Conservation (phyloP, 768 basidiomycete species). For the Mycena pura region DNA sequence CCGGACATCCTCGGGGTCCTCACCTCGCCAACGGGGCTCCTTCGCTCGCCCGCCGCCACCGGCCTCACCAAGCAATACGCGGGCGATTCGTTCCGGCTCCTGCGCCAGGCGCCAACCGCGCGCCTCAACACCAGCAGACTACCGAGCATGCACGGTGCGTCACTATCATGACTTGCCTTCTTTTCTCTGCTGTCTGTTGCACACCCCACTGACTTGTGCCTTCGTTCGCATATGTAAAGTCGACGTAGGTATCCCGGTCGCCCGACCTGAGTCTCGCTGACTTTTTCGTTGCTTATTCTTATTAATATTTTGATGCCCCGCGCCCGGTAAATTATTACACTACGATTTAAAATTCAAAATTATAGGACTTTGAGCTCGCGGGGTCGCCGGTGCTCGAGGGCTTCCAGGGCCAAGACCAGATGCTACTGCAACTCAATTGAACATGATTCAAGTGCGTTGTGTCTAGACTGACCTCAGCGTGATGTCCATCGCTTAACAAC, state of each 20-base stretch:
- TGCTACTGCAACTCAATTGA: slow-evolving; percentile 26
- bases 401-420: slow-evolving; percentile 15
- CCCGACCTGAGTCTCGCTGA: slow-evolving; percentile 29
- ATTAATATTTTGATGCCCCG: no score
- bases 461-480: no score
- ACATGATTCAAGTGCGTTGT: neutral
- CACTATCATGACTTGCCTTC: no score
- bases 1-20: slow-evolving; percentile 69
- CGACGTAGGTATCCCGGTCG: slow-evolving; percentile 56
- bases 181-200: neutral
- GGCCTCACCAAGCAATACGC: slow-evolving; percentile 84
- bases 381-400: slow-evolving; percentile 37
- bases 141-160: slow-evolving; percentile 80
- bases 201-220: neutral
- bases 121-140: slow-evolving; percentile 86
- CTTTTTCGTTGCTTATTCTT: slow-evolving; percentile 14
- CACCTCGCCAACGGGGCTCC: slow-evolving; percentile 71
- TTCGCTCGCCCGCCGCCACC: slow-evolving; percentile 75
- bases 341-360: neutral
- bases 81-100: slow-evolving; percentile 82
- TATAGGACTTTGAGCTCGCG: slow-evolving; percentile 45
- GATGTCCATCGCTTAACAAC: no score
- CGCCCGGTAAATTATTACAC: no score
- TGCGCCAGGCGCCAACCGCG: slow-evolving; percentile 70
- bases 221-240: slow-evolving; percentile 32